Evolutionary conservation across 2,329 filamentous ascomycete genomes (phyloP), one percentile per base, ranked within the genome.

Genomic region (Pseudopyricularia cyperi): DNA sequence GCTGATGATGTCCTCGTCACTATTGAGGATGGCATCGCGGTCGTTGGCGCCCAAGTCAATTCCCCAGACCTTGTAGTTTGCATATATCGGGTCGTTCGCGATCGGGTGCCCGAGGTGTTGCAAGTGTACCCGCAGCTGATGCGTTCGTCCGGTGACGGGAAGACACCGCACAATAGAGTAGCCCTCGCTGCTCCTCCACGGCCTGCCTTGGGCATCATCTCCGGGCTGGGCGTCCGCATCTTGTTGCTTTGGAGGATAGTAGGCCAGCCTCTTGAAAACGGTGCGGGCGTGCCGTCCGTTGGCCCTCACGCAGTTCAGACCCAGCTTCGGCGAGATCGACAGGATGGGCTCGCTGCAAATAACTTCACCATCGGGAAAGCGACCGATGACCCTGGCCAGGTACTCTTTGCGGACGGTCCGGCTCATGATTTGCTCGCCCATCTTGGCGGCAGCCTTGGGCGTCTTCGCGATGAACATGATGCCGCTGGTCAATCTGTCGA

Each of bases 381-480:
- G 79, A 50, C 93, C 93, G 57, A 87, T 86, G 9, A 97, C 93
- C 37, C 93, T 79, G 3, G 91, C 91, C 24, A 98, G 75, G 62
- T 98, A 98, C 66, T 98, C 93, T 65, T 98, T 98, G 59, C 89
- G 83, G 35, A 98, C 87, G 0, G 85, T 91, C 34, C 93, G 78
- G 5, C 77, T 78, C 58, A 82, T 79, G 54, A 98, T 87, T 66
- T 95, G 86, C 42, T 75, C 70, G 52, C 83, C 82, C 58, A 98
- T 76, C 32, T 75, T 74, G 57, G 91, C 88, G 0, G 93, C 91
- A 0, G 87, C 87, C 61, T 82, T 79, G 35, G 83, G 75, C 56
- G 87, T 82, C 69, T 98, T 98, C 28, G 85, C 93, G 59, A 98
- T 83, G 66, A 98, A 98, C 91, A 98, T 97, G 64, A 98, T 87